A percentile compares a stretch with the other conserved stretches of the same genome.
Conservation (phyloP, 345 rosid genomes). For the Lumnitzera littorea region DNA sequence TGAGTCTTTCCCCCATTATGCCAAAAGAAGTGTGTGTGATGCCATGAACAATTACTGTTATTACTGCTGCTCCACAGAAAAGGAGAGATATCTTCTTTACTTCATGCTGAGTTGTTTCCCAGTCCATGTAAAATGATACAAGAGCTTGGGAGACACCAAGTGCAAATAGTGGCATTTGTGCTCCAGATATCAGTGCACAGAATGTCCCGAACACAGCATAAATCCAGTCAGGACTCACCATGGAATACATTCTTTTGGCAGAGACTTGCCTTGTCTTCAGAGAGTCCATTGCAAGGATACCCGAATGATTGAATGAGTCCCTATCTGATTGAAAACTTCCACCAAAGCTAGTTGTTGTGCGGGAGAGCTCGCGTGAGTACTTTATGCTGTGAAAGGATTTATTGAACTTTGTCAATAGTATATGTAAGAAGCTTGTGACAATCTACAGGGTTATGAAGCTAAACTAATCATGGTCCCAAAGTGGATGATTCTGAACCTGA, state of each 20-base stretch:
- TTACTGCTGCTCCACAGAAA: conserved; percentile 56
- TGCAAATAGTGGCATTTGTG: conserved; percentile 94
- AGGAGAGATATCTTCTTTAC: conserved; percentile 63
- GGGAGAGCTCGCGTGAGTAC: conserved; percentile 64
- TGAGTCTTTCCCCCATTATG: conserved; percentile 89
- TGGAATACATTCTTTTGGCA: conserved; percentile 54
- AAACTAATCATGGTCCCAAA: no score
- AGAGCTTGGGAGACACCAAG: conserved; percentile 93
- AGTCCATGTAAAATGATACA: conserved; percentile 69
- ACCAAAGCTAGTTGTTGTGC: conserved; percentile 54
- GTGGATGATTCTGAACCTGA: no score
- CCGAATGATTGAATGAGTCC: conserved; percentile 47
- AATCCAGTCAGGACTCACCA: conserved; percentile 82
- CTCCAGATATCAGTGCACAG: conserved; percentile 70
- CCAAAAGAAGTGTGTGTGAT: conserved; percentile 70
- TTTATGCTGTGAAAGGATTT: conserved; percentile 26
- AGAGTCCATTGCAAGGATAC: conserved; percentile 37
- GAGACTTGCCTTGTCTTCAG: conserved; percentile 37
- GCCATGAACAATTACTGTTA: conserved; percentile 56
- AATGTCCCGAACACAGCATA: conserved; percentile 68
- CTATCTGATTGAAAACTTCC: conserved; percentile 77
- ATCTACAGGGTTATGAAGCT: no score
- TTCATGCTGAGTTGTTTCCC: conserved; percentile 68
- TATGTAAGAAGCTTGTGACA: no score
- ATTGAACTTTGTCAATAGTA: background rate